Evolutionary conservation across 2,329 filamentous ascomycete genomes (phyloP).

Genomic region (Fusarium buxicola): DNA sequence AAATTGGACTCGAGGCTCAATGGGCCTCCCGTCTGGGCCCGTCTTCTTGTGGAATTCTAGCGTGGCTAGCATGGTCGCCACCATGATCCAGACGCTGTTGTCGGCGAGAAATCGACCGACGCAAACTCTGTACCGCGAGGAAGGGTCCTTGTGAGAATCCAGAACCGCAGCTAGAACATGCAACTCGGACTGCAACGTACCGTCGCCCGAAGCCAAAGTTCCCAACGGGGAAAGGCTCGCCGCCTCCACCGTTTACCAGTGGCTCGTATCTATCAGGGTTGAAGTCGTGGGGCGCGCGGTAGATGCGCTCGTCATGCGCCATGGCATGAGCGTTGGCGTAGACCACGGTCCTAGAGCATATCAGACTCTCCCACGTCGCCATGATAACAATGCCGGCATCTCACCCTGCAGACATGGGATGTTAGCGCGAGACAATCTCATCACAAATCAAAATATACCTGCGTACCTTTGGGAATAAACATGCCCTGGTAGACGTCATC

Average conservation of each 20-base stretch:
- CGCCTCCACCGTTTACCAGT: slow-evolving; percentile 45
- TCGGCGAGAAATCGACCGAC: slow-evolving; percentile 50
- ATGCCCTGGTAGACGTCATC: slow-evolving; percentile 69
- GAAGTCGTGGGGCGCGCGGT: slow-evolving; percentile 57
- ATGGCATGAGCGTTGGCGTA: slow-evolving; percentile 58
- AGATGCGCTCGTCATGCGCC: slow-evolving; percentile 55
- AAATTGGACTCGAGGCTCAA: slow-evolving; percentile 46
- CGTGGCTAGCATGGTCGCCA: slow-evolving; percentile 50
- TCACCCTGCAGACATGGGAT: slow-evolving; percentile 32
- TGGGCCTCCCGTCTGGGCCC: slow-evolving; percentile 40
- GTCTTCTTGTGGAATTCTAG: slow-evolving; percentile 46
- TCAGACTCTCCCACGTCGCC: slow-evolving; percentile 34
- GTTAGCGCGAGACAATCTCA: slow-evolving; percentile 6
- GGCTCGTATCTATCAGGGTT: slow-evolving; percentile 59
- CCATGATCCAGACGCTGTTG: slow-evolving; percentile 53
- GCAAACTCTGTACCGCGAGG: slow-evolving; percentile 42
- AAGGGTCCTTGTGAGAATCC: slow-evolving; percentile 2
- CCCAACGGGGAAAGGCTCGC: slow-evolving; percentile 57
- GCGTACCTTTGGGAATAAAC: slow-evolving; percentile 65
- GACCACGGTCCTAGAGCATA: slow-evolving; percentile 49
- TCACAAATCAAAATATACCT: neutral
- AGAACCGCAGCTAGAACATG: neutral
- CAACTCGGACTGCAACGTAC: slow-evolving; percentile 28
- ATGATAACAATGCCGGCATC: slow-evolving; percentile 5
- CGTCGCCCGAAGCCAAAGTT: slow-evolving; percentile 52